Evolutionary conservation across 2,329 filamentous ascomycete genomes (phyloP).

Genomic region (Gnomoniopsis smithogilvyi): DNA sequence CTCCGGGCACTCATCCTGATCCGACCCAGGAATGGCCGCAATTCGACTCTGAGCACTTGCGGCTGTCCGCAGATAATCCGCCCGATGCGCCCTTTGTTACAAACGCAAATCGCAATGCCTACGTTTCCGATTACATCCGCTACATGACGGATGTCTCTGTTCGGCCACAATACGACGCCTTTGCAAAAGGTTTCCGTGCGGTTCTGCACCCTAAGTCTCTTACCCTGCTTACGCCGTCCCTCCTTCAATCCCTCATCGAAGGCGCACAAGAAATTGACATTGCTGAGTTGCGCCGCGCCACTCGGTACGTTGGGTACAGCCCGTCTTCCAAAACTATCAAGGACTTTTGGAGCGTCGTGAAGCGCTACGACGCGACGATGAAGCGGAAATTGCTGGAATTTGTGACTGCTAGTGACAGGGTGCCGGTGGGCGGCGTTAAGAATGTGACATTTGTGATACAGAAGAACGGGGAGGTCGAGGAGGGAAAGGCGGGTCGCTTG

Average conservation of each 20-base stretch:
- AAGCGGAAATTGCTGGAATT: constrained; percentile 82
- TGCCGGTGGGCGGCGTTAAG: constrained; percentile 81
- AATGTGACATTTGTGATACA: constrained; percentile 83
- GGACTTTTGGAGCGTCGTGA: constrained; percentile 83
- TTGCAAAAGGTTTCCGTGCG: constrained; percentile 74
- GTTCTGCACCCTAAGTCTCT: constrained; percentile 71
- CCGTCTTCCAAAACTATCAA: constrained; percentile 64
- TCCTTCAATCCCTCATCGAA: constrained; percentile 77
- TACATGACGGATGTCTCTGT: constrained; percentile 81
- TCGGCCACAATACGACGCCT: constrained; percentile 73
- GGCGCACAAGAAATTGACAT: constrained; percentile 81
- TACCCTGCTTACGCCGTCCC: constrained; percentile 64
- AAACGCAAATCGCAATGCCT: constrained; percentile 71
- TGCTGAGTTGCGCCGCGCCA: constrained; percentile 63
- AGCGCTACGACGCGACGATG: constrained; percentile 63
- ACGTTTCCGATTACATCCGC: constrained; percentile 78
- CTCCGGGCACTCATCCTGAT: constrained; percentile 21
- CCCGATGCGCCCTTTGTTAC: constrained; percentile 72
- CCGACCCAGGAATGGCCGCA: constrained; percentile 47
- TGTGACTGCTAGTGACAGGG: constrained; percentile 86
- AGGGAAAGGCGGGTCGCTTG: constrained; percentile 52
- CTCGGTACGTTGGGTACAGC: constrained; percentile 81
- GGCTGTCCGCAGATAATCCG: constrained; percentile 33
- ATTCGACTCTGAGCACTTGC: constrained; percentile 30
- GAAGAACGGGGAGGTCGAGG: constrained; percentile 64